Evolutionary conservation across 768 basidiomycete genomes (phyloP), one percentile per base, ranked within the genome.

Genomic region (Exidia glandulosa): DNA sequence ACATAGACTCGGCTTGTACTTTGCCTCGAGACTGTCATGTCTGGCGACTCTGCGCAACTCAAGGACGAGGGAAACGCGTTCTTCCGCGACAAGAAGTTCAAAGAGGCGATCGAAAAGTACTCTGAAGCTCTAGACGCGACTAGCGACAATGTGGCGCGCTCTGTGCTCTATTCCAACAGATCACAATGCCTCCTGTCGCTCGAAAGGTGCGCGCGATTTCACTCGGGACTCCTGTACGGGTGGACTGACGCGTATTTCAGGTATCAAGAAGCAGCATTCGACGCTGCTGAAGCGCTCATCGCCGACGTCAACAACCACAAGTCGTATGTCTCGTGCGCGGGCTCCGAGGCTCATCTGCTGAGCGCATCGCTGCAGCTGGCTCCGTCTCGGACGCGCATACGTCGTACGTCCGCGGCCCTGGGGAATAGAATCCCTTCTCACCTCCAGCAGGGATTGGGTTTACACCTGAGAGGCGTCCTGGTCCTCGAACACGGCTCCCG

Each of bases 51-150:
- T 3, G 56, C 57, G n/a, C 4, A 23, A 30, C 64, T 79, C 57
- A 79, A 81, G 62, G 67, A 65, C 1, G 66, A 76, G 60, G 79
- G 75, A 12, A 80, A 81, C 63, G 70, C 67, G 9, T 64, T 75
- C 14, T 73, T 73, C 61, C 61, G 64, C 12, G 66, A 71, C 58
- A 67, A 72, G 33, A 63, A 74, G 30, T 76, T 72, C 60, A 56
- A 60, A 19, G 70, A 64, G 4, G 77, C 76, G 5, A 70, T 72
- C 59, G 57, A 66, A 6, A 77, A 76, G 59, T 80, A 77, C 62
- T 68, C 74, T 1, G 70, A 74, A 52, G 78, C 77, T 10, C 77
- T 80, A 62, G 68, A 69, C 56, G 66, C 69, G 59, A 71, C 75
- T 34, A 70, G 70, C 9, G 64, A 66, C 23, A 76, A 77, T 62